Percentiles rank a stretch among this genome's conserved stretches.
These are phyloP conservation scores for Suhomyces ambrosiae DNA, from an alignment of 1,139 yeast genomes.

Conservation along the genomic window DNA sequence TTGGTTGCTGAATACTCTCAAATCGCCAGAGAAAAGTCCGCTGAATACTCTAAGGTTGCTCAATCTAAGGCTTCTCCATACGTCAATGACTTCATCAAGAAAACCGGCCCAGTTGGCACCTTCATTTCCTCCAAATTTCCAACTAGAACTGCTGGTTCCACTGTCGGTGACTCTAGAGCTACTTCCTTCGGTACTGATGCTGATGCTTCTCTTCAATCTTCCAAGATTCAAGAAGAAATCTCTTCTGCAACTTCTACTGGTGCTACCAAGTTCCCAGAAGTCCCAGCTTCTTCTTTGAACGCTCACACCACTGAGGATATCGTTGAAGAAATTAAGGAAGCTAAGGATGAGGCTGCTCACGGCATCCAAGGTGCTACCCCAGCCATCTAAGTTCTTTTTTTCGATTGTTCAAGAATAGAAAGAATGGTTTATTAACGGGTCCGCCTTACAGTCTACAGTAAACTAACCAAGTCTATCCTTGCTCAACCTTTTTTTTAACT, in stretches of 20 bases:
- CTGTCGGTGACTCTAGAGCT: constrained; percentile 54
- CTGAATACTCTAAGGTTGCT: constrained; percentile 53
- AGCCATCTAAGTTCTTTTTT: constrained; percentile 11
- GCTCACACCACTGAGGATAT: constrained; percentile 15
- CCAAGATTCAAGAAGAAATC: constrained; percentile 14
- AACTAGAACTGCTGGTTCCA: constrained; percentile 72
- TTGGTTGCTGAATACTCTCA: constrained; percentile 60
- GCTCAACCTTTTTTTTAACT: constrained; percentile 12
- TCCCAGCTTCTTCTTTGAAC: constrained; percentile 33
- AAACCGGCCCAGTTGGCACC: constrained; percentile 65
- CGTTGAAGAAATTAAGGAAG: constrained; percentile 17
- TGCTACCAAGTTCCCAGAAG: constrained; percentile 52
- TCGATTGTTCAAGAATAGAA: constrained; percentile 10
- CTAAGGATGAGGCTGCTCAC: constrained; percentile 11
- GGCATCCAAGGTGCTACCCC: constrained; percentile 8
- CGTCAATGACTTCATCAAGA: constrained; percentile 48
- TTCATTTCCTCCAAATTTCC: constrained; percentile 62
- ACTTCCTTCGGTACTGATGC: constrained; percentile 29
- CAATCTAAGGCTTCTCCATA: constrained; percentile 57
- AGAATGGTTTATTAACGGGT: constrained; percentile 4
- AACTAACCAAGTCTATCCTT: constrained; percentile 10
- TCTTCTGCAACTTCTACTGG: constrained; percentile 33
- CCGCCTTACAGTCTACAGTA: constrained; percentile 3
- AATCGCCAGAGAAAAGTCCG: constrained; percentile 57
- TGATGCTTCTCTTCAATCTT: constrained; percentile 20